Evolutionary conservation across 202 grass and related monocot genomes (phyloP).

Genomic region (Brachypodium distachyon): DNA sequence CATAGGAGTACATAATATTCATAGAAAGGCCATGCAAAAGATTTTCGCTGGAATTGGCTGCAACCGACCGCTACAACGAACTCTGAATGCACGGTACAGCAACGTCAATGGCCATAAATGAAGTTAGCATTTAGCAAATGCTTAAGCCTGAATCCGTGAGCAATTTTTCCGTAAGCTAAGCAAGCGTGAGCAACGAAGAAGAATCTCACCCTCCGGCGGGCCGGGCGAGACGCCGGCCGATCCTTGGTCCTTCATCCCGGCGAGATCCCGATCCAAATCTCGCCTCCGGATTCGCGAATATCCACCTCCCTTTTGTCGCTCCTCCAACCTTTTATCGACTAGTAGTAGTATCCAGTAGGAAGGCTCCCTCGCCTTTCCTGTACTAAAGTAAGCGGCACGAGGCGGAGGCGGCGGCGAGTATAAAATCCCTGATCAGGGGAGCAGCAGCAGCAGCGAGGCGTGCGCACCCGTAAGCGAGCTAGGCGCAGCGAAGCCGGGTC

Average conservation of each 20-base stretch:
- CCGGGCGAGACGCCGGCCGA: slow-evolving; percentile 34
- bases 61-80: neutral
- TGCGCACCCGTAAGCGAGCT: neutral
- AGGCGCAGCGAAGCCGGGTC: neutral
- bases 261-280: slow-evolving; percentile 42
- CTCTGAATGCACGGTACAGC: neutral
- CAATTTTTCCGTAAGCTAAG: neutral
- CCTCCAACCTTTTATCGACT: slow-evolving; percentile 17
- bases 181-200: neutral
- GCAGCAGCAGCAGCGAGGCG: neutral
- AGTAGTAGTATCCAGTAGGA: neutral
- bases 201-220: slow-evolving; percentile 41
- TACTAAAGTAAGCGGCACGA: slow-evolving; percentile 16
- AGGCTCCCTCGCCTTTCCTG: neutral
- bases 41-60: neutral
- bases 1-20: neutral
- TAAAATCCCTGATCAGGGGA: neutral
- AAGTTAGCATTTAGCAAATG: neutral
- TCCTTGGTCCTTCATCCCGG: slow-evolving; percentile 51
- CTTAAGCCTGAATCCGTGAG: neutral
- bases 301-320: neutral
- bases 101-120: neutral
- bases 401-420: neutral
- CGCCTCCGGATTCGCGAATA: slow-evolving; percentile 20
- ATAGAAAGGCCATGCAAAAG: neutral